Base-by-base conservation (phyloP, 305 asterid genomes). In the Plantago coronopus region DNA sequence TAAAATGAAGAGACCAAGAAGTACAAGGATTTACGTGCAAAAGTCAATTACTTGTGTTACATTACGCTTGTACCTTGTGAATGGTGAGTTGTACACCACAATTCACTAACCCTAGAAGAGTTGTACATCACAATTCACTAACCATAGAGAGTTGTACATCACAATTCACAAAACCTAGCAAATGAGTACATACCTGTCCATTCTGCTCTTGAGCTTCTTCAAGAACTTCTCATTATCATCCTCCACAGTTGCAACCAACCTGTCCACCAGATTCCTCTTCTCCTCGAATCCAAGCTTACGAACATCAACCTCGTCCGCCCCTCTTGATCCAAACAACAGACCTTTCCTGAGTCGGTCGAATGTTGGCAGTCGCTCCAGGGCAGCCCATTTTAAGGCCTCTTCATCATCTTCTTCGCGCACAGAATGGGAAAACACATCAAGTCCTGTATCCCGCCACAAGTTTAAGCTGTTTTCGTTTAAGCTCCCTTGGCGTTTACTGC, bases 151-250 rank as follows among this genome's bases (percentile, higher is more conserved):
- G n/a, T n/a, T n/a, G n/a, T n/a, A n/a, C n/a, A n/a, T n/a, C n/a
- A n/a, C n/a, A n/a, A n/a, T n/a, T n/a, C n/a, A n/a, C n/a, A n/a
- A n/a, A n/a, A n/a, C n/a, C n/a, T n/a, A n/a, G n/a, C n/a, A n/a
- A n/a, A n/a, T n/a, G n/a, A n/a, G n/a, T n/a, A n/a, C n/a, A n/a
- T 4, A 82, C 90, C 88, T 72, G 34, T 78, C 86, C 57, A 82
- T 69, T 7, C 93, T 78, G 54, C 80, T 71, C 63, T 79, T 76
- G 64, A 82, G 85, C 47, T 73, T 84, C 15, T 61, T 29, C 83
- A 87, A 71, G 80, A 87, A 87, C 69, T 78, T 64, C 68, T 82
- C 86, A 53, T 87, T 82, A 49, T 87, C 90, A 19, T 81, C 85
- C 0, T 83, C 87, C 10, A 80, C 83, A 17, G 61, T 76, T 2